Evolutionary conservation across 2,329 filamentous ascomycete species (phyloP).

Genomic region (Penicillium sp.): DNA sequence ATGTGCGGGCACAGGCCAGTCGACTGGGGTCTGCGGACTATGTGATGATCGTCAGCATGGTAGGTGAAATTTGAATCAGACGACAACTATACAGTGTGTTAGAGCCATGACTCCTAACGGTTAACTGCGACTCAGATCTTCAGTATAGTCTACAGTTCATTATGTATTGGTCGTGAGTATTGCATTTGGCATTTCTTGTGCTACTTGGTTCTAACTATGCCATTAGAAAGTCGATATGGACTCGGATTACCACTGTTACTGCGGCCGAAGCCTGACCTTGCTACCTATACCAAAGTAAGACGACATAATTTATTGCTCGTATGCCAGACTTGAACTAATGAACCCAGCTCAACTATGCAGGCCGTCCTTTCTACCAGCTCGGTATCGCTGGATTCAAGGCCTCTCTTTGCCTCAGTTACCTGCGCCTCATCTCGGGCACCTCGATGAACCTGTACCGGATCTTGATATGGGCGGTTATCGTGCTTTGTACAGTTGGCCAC

Average conservation of each 20-base stretch:
- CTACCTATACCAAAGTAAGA: conserved; percentile 51
- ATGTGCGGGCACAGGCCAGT: conserved; percentile 50
- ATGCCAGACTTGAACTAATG: neutral
- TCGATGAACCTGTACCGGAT: conserved; percentile 53
- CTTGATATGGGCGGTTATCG: conserved; percentile 55
- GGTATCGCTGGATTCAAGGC: conserved; percentile 65
- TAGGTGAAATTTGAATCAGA: conserved; percentile 20
- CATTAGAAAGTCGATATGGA: conserved; percentile 60
- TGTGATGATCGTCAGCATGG: conserved; percentile 45
- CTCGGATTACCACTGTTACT: conserved; percentile 55
- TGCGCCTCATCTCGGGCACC: conserved; percentile 58
- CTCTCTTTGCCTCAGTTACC: conserved; percentile 59
- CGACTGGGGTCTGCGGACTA: conserved; percentile 59
- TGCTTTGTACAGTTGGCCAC: conserved; percentile 54
- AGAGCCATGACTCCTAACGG: neutral
- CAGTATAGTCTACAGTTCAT: conserved; percentile 56
- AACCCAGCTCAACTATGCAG: conserved; percentile 57
- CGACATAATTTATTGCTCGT: neutral
- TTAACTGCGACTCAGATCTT: conserved; percentile 42
- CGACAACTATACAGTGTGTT: neutral
- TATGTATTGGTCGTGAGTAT: conserved; percentile 58
- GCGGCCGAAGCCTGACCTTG: conserved; percentile 53
- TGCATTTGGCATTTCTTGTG: neutral
- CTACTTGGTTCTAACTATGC: conserved; percentile 9
- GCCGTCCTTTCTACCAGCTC: conserved; percentile 61